phyloP scores from a whole-genome alignment of 495 filamentous ascomycete species.

The Penicillium nucicola region DNA sequence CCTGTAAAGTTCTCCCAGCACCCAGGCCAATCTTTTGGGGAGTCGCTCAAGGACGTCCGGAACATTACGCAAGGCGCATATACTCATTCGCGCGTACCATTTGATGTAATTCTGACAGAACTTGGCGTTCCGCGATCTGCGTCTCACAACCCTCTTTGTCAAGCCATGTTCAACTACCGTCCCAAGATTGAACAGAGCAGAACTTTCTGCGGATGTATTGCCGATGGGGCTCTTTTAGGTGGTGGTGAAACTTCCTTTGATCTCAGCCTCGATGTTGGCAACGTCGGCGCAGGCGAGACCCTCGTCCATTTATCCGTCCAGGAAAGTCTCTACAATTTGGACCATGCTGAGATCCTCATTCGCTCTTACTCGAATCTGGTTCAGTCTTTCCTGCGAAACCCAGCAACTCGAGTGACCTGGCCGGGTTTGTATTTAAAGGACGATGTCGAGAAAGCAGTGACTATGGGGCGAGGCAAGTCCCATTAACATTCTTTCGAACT shows the following conservation, averaged over 20 bases:
- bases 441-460: slow-evolving; percentile 10
- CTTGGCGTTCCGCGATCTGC: slow-evolving; percentile 31
- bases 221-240: slow-evolving; percentile 14
- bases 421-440: slow-evolving; percentile 7
- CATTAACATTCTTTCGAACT: neutral
- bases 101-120: slow-evolving; percentile 41
- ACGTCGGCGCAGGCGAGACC: slow-evolving; percentile 9
- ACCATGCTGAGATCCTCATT: slow-evolving; percentile 23
- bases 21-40: slow-evolving; percentile 10
- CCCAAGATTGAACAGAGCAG: slow-evolving; percentile 13
- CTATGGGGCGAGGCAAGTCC: slow-evolving; percentile 13
- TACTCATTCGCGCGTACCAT: slow-evolving; percentile 37
- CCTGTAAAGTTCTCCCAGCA: slow-evolving; percentile 32
- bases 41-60: slow-evolving; percentile 13
- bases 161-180: slow-evolving; percentile 42
- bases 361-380: slow-evolving; percentile 29
- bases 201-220: slow-evolving; percentile 16
- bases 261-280: slow-evolving; percentile 18
- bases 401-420: slow-evolving; percentile 18
- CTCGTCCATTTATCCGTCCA: slow-evolving; percentile 14
- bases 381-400: slow-evolving; percentile 16
- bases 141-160: slow-evolving; percentile 35
- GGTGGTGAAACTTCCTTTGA: slow-evolving; percentile 24
- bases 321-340: slow-evolving; percentile 20
- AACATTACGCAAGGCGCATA: slow-evolving; percentile 23